phyloP scores from a whole-genome alignment of 768 basidiomycete genomes.

The Sistotremastrum niveocremeum region DNA sequence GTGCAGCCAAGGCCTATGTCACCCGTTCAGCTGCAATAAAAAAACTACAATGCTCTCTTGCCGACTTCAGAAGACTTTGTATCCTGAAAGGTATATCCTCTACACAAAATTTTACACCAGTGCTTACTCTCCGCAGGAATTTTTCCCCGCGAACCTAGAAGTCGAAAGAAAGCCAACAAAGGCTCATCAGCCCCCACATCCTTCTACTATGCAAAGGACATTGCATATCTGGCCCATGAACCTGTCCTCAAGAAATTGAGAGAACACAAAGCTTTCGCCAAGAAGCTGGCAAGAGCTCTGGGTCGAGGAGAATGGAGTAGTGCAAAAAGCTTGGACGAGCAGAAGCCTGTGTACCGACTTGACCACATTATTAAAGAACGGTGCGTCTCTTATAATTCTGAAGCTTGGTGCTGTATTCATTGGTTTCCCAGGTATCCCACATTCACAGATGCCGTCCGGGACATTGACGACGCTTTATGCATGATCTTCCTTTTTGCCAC shows the following conservation, averaged over 20 bases:
- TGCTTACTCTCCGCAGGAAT: slow-evolving; percentile 48
- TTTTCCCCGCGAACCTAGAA: slow-evolving; percentile 90
- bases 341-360: slow-evolving; percentile 78
- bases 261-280: slow-evolving; percentile 97
- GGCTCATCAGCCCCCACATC: slow-evolving; percentile 94
- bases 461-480: slow-evolving; percentile 94
- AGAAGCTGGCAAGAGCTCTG: slow-evolving; percentile 85
- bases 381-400: slow-evolving; percentile 28
- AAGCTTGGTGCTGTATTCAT: slow-evolving; percentile 4
- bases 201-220: slow-evolving; percentile 98
- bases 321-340: slow-evolving; percentile 88
- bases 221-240: slow-evolving; percentile 93
- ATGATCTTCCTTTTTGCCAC: slow-evolving; percentile 89
- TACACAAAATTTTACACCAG: neutral
- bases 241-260: slow-evolving; percentile 85
- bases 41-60: slow-evolving; percentile 91
- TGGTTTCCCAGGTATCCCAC: slow-evolving; percentile 69
- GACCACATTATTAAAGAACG: slow-evolving; percentile 98
- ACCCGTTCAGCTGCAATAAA: slow-evolving; percentile 87
- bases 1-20: slow-evolving; percentile 82
- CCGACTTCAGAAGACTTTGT: slow-evolving; percentile 92
- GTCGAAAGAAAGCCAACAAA: slow-evolving; percentile 89
- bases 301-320: slow-evolving; percentile 91
- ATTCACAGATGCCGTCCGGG: slow-evolving; percentile 87
- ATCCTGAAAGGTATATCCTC: slow-evolving; percentile 77